phyloP scores from a whole-genome alignment of 2,329 filamentous ascomycete genomes.

The Orbilia brochopaga region DNA sequence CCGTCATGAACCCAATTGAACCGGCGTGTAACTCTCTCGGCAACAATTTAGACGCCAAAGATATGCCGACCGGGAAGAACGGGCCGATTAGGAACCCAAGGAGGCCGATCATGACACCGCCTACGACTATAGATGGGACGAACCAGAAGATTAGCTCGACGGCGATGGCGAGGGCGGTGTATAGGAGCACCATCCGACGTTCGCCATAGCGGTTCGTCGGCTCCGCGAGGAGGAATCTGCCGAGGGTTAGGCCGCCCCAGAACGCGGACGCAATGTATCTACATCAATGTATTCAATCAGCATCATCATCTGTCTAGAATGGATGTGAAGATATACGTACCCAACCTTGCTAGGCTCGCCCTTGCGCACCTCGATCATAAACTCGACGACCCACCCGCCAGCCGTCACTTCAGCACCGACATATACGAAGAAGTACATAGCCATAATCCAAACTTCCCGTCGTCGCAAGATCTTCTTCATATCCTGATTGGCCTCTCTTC shows the following conservation, averaged over 20 bases:
- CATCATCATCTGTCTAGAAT: neutral
- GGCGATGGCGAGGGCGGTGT: constrained; percentile 68
- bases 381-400: constrained; percentile 78
- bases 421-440: constrained; percentile 77
- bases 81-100: constrained; percentile 82
- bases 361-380: constrained; percentile 79
- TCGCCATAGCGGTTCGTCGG: constrained; percentile 76
- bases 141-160: constrained; percentile 81
- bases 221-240: constrained; percentile 75
- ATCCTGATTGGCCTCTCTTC: constrained; percentile 56
- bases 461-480: constrained; percentile 62
- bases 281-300: neutral
- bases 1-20: constrained; percentile 80
- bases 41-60: constrained; percentile 75
- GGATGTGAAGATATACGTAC: constrained; percentile 59
- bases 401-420: constrained; percentile 74
- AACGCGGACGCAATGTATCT: constrained; percentile 72
- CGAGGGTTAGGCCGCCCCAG: constrained; percentile 81
- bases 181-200: constrained; percentile 68
- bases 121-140: constrained; percentile 76
- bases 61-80: constrained; percentile 75
- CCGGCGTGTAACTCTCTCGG: constrained; percentile 75
- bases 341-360: constrained; percentile 74
- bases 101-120: constrained; percentile 72
- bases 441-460: constrained; percentile 72